Percentiles rank a stretch among this genome's conserved stretches.
Conservation (phyloP, 2,329 filamentous ascomycete genomes). For the Arthrobotrys sphaeroides region DNA sequence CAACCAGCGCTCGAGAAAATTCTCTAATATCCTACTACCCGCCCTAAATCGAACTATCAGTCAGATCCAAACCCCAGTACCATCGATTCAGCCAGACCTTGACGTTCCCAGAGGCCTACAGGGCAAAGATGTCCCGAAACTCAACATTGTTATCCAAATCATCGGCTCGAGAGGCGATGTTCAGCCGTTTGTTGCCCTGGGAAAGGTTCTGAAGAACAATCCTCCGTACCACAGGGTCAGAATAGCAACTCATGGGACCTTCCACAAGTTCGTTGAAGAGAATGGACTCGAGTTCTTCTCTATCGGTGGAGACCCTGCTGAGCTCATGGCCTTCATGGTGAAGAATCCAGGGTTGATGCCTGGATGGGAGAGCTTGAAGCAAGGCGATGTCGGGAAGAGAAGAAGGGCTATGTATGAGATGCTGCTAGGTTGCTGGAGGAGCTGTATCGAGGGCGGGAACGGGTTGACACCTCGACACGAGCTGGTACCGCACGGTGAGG, state of each 20-base stretch:
- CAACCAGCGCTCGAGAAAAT: constrained; percentile 72
- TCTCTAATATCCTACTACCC: constrained; percentile 74
- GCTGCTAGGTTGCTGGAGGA: constrained; percentile 84
- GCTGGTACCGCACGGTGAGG: constrained; percentile 53
- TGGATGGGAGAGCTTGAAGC: constrained; percentile 77
- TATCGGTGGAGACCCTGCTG: constrained; percentile 78
- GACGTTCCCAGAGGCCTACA: constrained; percentile 42
- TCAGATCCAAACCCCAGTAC: constrained; percentile 6
- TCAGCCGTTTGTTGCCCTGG: constrained; percentile 80
- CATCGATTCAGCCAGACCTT: constrained; percentile 13
- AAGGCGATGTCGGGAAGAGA: constrained; percentile 78
- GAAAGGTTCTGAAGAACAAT: constrained; percentile 74
- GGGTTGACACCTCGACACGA: constrained; percentile 57
- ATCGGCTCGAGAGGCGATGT: constrained; percentile 82
- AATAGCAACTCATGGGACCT: constrained; percentile 76
- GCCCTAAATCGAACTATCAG: constrained; percentile 63
- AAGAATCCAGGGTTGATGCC: constrained; percentile 88
- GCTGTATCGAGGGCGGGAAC: constrained; percentile 74
- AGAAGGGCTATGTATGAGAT: constrained; percentile 80
- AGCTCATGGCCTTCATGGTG: constrained; percentile 90
- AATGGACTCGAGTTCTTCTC: constrained; percentile 78
- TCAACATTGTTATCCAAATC: constrained; percentile 86
- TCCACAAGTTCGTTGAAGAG: constrained; percentile 74
- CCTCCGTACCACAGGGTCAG: constrained; percentile 76
- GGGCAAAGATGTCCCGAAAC: constrained; percentile 55